Conservation (phyloP, 768 basidiomycete species). For the Podaxis mareebaensis region DNA sequence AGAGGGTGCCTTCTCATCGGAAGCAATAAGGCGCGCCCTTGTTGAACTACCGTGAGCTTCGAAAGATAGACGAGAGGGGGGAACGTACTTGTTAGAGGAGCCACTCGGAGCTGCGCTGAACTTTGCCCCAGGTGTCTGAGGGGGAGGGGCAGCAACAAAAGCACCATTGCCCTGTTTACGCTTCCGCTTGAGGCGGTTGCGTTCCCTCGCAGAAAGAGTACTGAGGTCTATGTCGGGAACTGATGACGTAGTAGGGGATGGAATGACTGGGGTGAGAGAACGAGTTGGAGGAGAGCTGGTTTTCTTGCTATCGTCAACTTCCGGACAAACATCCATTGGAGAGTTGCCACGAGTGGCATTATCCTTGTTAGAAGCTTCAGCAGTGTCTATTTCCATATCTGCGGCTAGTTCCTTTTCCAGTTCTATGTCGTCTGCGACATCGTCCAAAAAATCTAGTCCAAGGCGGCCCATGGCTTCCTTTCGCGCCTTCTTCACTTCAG, state of each 20-base stretch:
- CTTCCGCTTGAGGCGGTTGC: slow-evolving; percentile 93
- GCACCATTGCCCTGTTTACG: slow-evolving; percentile 85
- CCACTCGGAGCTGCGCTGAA: slow-evolving; percentile 61
- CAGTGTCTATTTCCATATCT: slow-evolving; percentile 50
- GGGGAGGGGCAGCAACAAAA: slow-evolving; percentile 75
- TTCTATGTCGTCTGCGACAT: slow-evolving; percentile 80
- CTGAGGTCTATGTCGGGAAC: slow-evolving; percentile 47
- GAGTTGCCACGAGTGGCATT: slow-evolving; percentile 9
- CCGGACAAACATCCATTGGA: slow-evolving; percentile 38
- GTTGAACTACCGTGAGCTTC: background rate
- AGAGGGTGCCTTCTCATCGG: slow-evolving; percentile 53
- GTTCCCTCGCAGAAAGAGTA: slow-evolving; percentile 86
- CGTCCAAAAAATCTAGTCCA: slow-evolving; percentile 84
- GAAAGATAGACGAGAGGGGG: background rate
- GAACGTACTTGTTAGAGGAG: slow-evolving; percentile 56
- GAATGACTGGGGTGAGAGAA: slow-evolving; percentile 47
- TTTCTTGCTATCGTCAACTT: slow-evolving; percentile 38
- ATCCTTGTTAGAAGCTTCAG: slow-evolving; percentile 23
- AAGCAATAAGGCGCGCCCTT: slow-evolving; percentile 74
- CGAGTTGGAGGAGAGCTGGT: slow-evolving; percentile 39
- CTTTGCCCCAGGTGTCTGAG: slow-evolving; percentile 58
- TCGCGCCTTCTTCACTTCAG: slow-evolving; percentile 84
- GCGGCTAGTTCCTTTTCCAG: slow-evolving; percentile 78
- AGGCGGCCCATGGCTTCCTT: slow-evolving; percentile 88
- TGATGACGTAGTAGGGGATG: slow-evolving; percentile 48